Evolutionary conservation across 306 rosid species (phyloP).

Genomic region (Hippophae rhamnoides): DNA sequence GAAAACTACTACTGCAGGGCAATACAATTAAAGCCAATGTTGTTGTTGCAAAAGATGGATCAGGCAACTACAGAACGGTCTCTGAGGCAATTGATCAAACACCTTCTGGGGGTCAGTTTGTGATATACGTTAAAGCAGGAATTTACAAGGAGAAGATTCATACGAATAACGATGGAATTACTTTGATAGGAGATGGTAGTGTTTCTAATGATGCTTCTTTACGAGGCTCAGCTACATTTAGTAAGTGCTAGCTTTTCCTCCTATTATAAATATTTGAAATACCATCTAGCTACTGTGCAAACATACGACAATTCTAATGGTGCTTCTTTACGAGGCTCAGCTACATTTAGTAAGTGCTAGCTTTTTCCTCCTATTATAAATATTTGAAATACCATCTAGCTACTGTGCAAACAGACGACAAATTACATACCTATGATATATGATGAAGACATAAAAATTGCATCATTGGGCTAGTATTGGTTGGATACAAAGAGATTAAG

Average conservation of each 20-base stretch:
- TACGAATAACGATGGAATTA: slow-evolving; percentile 34
- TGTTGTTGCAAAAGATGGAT: slow-evolving; percentile 38
- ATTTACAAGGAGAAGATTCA: slow-evolving; percentile 41
- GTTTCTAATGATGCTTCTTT: slow-evolving; percentile 18
- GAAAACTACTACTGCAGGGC: slow-evolving; percentile 26
- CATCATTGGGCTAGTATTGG: background rate
- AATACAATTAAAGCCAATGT: slow-evolving; percentile 27
- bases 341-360: background rate
- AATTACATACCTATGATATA: background rate
- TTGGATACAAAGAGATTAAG: no score
- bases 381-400: background rate
- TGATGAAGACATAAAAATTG: background rate
- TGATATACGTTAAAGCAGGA: slow-evolving; percentile 44
- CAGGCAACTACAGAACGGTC: slow-evolving; percentile 34
- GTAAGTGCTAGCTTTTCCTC: slow-evolving; percentile 21
- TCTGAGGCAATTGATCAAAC: slow-evolving; percentile 37
- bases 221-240: slow-evolving; percentile 32
- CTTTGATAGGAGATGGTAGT: slow-evolving; percentile 43
- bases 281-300: background rate
- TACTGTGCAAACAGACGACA: background rate
- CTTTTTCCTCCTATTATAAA: background rate
- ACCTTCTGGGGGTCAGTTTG: slow-evolving; percentile 37
- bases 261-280: background rate
- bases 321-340: no score
- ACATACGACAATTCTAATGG: background rate